Evolutionary conservation across 2,329 filamentous ascomycete species (phyloP), one percentile per base, ranked within the genome.

Genomic region (Fusarium caatingaense): DNA sequence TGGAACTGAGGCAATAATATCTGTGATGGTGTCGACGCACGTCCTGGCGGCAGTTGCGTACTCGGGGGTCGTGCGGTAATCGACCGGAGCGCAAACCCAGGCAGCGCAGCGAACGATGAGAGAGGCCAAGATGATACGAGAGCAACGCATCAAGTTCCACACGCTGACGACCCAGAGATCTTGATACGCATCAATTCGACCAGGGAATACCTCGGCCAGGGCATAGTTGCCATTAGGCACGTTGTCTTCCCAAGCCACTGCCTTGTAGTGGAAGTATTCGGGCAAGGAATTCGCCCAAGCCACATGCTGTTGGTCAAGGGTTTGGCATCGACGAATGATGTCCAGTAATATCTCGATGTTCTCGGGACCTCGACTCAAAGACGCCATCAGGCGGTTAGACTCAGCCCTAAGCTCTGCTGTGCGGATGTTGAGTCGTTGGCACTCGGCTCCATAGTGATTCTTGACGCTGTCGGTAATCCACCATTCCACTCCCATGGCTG

Each of bases 21-120:
- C 88, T 5, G 83, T 83, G 66, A 90, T 87, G 56, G 82, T 82
- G 47, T 87, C 84, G 41, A 81, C 81, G 54, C 83, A 88, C 3
- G 82, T 82, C 40, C 84, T 78, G 18, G 85, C 83, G 7, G 86
- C 85, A 1, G 84, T 83, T 13, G 86, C 86, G 68, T 90, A 90
- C 76, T 90, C 87, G 20, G 87, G 84, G 8, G 88, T 90, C 2
- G 87, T 89, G 44, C 88, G 82, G 73, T 89, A 90, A 76, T 91
- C 88, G 11, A 87, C 83, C 0, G 88, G 88, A 11, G 84, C 81
- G 75, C 86, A 87, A 25, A 87, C 80, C 87, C 88, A 90, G 3
- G 88, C 88, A 9, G 85, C 84, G 71, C 87, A 89, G 9, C 88
- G 85, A 15, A 90, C 85, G 40, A 86, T 83, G 18, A 88, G 78